phyloP scores from a whole-genome alignment of 768 basidiomycete species.

The Polyporus arcularius region DNA sequence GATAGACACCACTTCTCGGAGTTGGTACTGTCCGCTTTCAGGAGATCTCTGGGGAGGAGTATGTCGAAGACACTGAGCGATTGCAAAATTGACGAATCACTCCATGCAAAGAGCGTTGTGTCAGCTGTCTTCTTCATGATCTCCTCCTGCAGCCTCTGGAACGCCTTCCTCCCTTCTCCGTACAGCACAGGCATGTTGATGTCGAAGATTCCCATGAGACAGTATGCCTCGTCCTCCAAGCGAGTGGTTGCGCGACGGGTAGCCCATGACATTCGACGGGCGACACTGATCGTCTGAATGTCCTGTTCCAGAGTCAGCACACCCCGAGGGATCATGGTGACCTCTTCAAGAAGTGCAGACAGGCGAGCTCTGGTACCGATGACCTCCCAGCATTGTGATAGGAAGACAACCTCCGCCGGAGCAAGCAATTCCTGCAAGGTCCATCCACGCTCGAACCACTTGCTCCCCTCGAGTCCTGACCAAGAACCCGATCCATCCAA shows the following conservation, averaged over 20 bases:
- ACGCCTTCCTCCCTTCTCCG: slow-evolving; percentile 3
- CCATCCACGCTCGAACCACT: no score
- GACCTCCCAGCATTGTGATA: no score
- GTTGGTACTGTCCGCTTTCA: no score
- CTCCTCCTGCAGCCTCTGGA: slow-evolving; percentile 6
- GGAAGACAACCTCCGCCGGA: no score
- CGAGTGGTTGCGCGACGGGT: neutral
- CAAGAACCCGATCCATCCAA: no score
- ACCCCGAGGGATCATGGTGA: neutral
- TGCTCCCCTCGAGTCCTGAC: no score
- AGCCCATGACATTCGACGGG: slow-evolving; percentile 5
- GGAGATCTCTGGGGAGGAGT: no score
- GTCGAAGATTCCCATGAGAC: slow-evolving; percentile 5
- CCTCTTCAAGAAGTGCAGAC: neutral
- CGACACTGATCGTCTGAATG: neutral
- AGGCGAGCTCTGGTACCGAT: neutral
- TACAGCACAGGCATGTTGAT: slow-evolving; percentile 9
- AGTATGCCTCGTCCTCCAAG: slow-evolving; percentile 7
- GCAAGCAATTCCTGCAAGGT: no score
- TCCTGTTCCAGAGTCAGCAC: neutral
- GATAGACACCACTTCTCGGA: no score
- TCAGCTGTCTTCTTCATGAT: slow-evolving; percentile 1
- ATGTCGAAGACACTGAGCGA: no score
- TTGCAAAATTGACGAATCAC: no score
- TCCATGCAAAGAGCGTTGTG: slow-evolving; percentile 1